These are phyloP conservation scores for Globisporangium polare DNA, from an alignment of 352 stramenopile species.

Conservation along the genomic window DNA sequence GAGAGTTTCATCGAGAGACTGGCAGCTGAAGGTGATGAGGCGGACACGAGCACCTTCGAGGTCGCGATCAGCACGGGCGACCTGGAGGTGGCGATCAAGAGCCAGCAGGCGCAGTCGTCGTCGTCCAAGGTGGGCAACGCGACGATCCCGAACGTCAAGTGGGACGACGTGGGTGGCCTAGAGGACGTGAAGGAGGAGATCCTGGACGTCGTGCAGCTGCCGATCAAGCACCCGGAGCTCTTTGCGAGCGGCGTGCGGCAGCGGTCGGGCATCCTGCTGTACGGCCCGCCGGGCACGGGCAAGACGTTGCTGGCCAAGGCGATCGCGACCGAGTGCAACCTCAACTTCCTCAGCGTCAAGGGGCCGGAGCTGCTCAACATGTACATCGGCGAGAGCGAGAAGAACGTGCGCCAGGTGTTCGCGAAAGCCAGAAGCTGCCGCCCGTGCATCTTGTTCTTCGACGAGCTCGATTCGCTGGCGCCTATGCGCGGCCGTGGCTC, in stretches of 20 bases:
- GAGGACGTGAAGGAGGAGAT: slow-evolving; percentile 99
- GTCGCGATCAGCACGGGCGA: slow-evolving; percentile 38
- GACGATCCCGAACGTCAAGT: slow-evolving; percentile 95
- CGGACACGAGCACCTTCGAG: slow-evolving; percentile 14
- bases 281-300: slow-evolving; percentile 84
- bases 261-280: slow-evolving; percentile 79
- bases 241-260: slow-evolving; percentile 76
- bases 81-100: slow-evolving; percentile 53
- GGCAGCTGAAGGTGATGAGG: slow-evolving; percentile 12
- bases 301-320: slow-evolving; percentile 96
- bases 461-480: slow-evolving; percentile 90
- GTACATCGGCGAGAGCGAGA: slow-evolving; percentile 98
- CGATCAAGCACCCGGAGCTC: slow-evolving; percentile 79
- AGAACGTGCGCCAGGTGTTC: slow-evolving; percentile 95
- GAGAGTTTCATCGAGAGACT: slow-evolving; percentile 13
- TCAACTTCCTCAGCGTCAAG: slow-evolving; percentile 97
- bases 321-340: slow-evolving; percentile 94
- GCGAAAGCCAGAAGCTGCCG: slow-evolving; percentile 73
- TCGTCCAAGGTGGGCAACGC: slow-evolving; percentile 57
- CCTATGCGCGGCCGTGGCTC: slow-evolving; percentile 87
- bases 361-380: slow-evolving; percentile 95
- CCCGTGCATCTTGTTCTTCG: slow-evolving; percentile 92
- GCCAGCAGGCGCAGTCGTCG: slow-evolving; percentile 63
- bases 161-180: slow-evolving; percentile 97
- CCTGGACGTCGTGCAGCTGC: slow-evolving; percentile 80